phyloP scores from a whole-genome alignment of 176 grass and related monocot species.

The Echinochloa phyllopogon region DNA sequence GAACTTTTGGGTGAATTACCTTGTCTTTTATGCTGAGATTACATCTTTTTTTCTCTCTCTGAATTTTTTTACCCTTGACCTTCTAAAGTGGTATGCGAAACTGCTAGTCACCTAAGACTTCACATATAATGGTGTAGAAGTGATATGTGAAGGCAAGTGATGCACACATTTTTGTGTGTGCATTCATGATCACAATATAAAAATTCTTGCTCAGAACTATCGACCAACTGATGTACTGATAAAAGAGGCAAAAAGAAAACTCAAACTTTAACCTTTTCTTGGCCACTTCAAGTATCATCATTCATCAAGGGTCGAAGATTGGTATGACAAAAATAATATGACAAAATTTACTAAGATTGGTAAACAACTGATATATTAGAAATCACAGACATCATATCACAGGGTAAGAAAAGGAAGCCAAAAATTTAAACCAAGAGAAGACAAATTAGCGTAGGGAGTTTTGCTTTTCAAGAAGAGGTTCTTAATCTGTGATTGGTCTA shows the following conservation, averaged over 20 bases:
- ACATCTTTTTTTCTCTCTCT: neutral
- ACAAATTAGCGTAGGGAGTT: neutral
- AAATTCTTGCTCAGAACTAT: neutral
- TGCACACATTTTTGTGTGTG: neutral
- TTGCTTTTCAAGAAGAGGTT: neutral
- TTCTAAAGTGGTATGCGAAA: neutral
- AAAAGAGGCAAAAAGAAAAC: neutral
- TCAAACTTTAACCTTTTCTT: neutral
- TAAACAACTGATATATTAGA: neutral
- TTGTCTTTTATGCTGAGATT: neutral
- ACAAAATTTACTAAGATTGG: neutral
- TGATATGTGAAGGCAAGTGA: conserved; percentile 3
- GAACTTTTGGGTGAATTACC: conserved; percentile 12
- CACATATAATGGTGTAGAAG: neutral
- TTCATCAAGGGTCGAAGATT: neutral
- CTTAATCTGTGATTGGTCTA: neutral
- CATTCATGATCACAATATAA: neutral
- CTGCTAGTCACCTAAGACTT: neutral
- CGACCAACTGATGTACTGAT: neutral
- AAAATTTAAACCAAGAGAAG: neutral
- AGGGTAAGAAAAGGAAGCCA: neutral
- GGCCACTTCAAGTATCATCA: neutral
- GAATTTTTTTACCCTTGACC: neutral
- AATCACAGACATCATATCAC: neutral
- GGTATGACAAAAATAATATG: neutral